These are phyloP conservation scores for Ophiognomonia clavigignenti-juglandacearum DNA, from an alignment of 2,329 filamentous ascomycete genomes.

Conservation along the genomic window DNA sequence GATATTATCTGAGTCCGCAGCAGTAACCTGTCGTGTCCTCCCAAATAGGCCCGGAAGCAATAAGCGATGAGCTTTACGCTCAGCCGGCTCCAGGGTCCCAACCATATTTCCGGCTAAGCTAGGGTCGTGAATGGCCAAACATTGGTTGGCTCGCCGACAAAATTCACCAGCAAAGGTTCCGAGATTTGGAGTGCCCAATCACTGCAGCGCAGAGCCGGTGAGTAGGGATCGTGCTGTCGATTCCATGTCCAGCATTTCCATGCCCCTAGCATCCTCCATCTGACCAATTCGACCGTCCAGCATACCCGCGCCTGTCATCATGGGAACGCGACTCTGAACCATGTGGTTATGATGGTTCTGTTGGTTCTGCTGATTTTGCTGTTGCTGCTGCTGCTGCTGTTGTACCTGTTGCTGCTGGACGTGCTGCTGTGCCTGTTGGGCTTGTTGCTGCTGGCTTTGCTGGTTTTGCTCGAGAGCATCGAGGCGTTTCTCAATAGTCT, in stretches of 20 bases:
- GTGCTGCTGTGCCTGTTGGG: conserved; percentile 12
- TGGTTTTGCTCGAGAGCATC: conserved; percentile 43
- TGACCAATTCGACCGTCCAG: conserved; percentile 24
- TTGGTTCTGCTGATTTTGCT: conserved; percentile 1
- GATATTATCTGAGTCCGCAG: too few species aligned
- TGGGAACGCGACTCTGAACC: conserved; percentile 18
- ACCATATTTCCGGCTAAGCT: too few species aligned
- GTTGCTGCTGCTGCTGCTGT: conserved; percentile 12
- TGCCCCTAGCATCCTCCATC: conserved; percentile 31
- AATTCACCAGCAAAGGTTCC: neutral
- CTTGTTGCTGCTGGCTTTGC: conserved; percentile 12
- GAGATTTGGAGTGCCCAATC: neutral
- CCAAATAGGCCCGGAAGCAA: too few species aligned
- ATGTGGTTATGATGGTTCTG: conserved; percentile 16
- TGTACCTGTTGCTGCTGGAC: conserved; percentile 20
- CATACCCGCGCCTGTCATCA: conserved; percentile 18
- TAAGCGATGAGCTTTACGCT: too few species aligned
- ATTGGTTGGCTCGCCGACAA: too few species aligned
- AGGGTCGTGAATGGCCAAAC: too few species aligned
- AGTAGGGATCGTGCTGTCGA: conserved; percentile 27
- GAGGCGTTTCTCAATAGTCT: conserved; percentile 46
- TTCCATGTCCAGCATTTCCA: conserved; percentile 34
- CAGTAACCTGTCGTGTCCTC: too few species aligned
- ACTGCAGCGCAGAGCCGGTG: conserved; percentile 29
- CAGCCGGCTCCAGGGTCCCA: too few species aligned